These are phyloP conservation scores for Atractiella rhizophila DNA, from an alignment of 768 basidiomycete genomes.

Conservation along the genomic window DNA sequence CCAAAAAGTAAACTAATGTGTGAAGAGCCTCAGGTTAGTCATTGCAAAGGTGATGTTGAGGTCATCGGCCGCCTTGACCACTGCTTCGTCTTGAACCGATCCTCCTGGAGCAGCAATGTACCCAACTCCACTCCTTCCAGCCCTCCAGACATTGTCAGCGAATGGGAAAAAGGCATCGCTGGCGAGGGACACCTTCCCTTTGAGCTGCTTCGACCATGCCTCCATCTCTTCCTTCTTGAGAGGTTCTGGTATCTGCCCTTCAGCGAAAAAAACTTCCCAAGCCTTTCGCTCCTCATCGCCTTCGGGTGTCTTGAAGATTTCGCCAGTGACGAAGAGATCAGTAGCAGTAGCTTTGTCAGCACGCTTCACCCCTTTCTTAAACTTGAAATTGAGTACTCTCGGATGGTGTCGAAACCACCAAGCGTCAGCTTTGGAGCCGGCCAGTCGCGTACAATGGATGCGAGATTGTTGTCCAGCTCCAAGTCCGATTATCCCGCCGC, in stretches of 20 bases:
- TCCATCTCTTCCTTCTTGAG: conserved; percentile 45
- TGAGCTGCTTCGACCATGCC: conserved; percentile 43
- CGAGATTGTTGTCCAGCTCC: conserved; percentile 97
- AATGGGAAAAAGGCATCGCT: conserved; percentile 99
- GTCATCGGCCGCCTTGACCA: conserved; percentile 89
- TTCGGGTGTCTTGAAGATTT: conserved; percentile 23
- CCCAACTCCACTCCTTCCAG: conserved; percentile 65
- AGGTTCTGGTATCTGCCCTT: conserved; percentile 30
- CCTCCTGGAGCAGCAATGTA: conserved; percentile 56
- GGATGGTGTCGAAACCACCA: conserved; percentile 99
- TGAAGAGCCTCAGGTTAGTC: conserved; percentile 67
- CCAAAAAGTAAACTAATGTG: conserved; percentile 47
- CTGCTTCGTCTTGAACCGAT: conserved; percentile 90
- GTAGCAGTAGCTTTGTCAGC: conserved; percentile 97
- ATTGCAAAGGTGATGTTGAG: conserved; percentile 74
- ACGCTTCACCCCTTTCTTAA: conserved; percentile 91
- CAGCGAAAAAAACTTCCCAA: conserved; percentile 74
- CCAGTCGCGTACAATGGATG: conserved; percentile 95
- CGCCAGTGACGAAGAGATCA: conserved; percentile 79
- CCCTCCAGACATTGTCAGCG: conserved; percentile 88
- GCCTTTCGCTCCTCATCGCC: conserved; percentile 51
- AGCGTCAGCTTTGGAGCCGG: conserved; percentile 89
- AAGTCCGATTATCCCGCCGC: conserved; percentile 76
- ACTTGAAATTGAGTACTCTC: conserved; percentile 67
- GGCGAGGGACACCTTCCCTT: conserved; percentile 56